Conservation (phyloP, 306 rosid species). For the Malus fusca region DNA sequence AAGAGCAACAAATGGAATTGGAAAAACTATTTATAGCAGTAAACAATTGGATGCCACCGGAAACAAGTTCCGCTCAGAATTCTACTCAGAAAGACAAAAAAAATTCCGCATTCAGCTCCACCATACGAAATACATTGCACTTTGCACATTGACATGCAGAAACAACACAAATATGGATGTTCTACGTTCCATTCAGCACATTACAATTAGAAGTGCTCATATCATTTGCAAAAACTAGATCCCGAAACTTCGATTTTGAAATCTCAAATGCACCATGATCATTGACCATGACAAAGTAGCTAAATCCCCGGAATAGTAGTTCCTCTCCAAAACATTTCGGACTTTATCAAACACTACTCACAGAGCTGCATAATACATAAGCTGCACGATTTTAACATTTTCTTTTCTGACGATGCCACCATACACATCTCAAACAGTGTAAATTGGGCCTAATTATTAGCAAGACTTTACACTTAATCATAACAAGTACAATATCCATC, state of each 20-base stretch:
- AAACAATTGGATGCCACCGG: neutral
- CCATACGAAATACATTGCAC: neutral
- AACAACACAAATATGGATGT: neutral
- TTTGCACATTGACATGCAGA: neutral
- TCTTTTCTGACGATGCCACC: neutral
- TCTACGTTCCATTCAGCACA: neutral
- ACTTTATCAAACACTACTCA: neutral
- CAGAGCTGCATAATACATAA: neutral
- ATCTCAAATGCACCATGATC: neutral
- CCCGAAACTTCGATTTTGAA: neutral
- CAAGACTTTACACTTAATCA: neutral
- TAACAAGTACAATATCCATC: neutral
- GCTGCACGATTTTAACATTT: neutral
- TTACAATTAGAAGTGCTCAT: neutral
- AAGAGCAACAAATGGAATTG: slow-evolving; percentile 11
- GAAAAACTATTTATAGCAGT: neutral
- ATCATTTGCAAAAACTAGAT: neutral
- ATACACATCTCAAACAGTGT: neutral
- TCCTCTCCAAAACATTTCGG: neutral
- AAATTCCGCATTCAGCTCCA: neutral
- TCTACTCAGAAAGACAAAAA: neutral
- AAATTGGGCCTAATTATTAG: neutral
- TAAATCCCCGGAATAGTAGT: neutral
- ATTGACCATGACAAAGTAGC: neutral
- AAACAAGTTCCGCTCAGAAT: neutral